Conservation (phyloP, 108 stramenopile species). For the Cyclotella cryptica region DNA sequence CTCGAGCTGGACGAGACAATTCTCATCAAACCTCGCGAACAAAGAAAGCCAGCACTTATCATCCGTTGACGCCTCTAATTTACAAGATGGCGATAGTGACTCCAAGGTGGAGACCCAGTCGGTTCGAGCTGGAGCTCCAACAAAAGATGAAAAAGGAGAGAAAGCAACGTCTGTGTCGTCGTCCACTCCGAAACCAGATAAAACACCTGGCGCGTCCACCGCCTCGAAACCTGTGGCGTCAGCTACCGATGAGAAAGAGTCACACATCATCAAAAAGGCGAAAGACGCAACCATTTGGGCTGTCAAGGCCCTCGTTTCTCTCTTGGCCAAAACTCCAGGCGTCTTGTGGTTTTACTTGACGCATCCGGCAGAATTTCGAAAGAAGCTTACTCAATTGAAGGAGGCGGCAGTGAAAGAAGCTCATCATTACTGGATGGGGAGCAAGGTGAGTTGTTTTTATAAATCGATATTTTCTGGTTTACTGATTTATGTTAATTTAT, state of each 20-base stretch:
- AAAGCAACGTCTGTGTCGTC: no score
- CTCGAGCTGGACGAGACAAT: no score
- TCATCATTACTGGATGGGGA: slow-evolving; percentile 96
- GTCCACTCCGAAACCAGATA: no score
- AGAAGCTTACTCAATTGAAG: slow-evolving; percentile 71
- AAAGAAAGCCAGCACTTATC: no score
- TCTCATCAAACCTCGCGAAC: no score
- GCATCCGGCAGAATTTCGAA: slow-evolving; percentile 64
- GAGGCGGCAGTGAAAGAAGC: slow-evolving; percentile 76
- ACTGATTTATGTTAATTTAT: background rate
- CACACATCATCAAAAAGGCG: slow-evolving; percentile 30
- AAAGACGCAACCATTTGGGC: slow-evolving; percentile 46
- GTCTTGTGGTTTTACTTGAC: slow-evolving; percentile 69
- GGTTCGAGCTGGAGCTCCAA: no score
- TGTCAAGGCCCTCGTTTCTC: slow-evolving; percentile 40
- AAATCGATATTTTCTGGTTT: no score
- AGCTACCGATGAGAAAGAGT: slow-evolving; percentile 23
- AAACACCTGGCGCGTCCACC: background rate
- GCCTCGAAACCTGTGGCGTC: slow-evolving; percentile 1
- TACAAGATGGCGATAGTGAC: no score
- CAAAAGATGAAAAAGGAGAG: no score
- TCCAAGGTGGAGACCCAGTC: no score
- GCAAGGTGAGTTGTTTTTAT: slow-evolving; percentile 66
- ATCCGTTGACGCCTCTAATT: no score
- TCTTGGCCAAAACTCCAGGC: slow-evolving; percentile 70